A percentile compares a stretch with the other conserved stretches of the same genome.
Evolutionary conservation across 108 stramenopile genomes (phyloP).

Genomic region (Fragilaria crotonensis): DNA sequence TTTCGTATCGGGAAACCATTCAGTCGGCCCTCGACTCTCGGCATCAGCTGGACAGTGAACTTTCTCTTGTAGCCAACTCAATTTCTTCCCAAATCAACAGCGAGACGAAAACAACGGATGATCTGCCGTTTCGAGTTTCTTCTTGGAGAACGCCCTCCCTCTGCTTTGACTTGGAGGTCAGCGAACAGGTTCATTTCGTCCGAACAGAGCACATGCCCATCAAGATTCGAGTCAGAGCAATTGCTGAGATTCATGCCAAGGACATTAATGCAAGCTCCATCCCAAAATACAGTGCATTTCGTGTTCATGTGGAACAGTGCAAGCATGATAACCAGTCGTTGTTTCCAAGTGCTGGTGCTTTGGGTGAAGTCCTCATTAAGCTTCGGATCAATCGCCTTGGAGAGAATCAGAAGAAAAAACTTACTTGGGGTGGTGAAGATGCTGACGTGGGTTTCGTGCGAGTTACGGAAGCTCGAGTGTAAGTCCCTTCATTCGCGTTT

Average conservation of each 20-base stretch:
- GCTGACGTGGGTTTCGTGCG: neutral
- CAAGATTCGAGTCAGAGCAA: slow-evolving; percentile 5
- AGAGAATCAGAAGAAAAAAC: neutral
- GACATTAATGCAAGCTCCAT: neutral
- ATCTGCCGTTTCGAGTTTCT: slow-evolving; percentile 4
- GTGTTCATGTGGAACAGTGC: slow-evolving; percentile 7
- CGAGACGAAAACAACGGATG: neutral
- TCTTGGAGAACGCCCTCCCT: slow-evolving; percentile 2
- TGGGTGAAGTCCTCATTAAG: slow-evolving; percentile 11
- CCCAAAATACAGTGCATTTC: neutral
- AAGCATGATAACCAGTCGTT: slow-evolving; percentile 1
- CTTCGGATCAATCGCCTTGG: neutral
- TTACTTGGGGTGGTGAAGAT: neutral
- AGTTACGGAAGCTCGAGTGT: slow-evolving; percentile 17
- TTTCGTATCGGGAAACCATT: neutral
- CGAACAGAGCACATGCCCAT: neutral
- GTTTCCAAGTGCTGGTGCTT: neutral
- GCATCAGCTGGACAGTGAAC: neutral
- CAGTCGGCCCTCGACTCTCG: neutral
- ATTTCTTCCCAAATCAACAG: neutral
- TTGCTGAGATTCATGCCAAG: neutral
- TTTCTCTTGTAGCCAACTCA: neutral
- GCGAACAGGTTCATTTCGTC: neutral
- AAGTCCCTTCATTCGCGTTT: neutral
- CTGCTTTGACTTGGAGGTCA: slow-evolving; percentile 1